Conservation (phyloP, 768 basidiomycete genomes). For the Suillus cothurnatus region DNA sequence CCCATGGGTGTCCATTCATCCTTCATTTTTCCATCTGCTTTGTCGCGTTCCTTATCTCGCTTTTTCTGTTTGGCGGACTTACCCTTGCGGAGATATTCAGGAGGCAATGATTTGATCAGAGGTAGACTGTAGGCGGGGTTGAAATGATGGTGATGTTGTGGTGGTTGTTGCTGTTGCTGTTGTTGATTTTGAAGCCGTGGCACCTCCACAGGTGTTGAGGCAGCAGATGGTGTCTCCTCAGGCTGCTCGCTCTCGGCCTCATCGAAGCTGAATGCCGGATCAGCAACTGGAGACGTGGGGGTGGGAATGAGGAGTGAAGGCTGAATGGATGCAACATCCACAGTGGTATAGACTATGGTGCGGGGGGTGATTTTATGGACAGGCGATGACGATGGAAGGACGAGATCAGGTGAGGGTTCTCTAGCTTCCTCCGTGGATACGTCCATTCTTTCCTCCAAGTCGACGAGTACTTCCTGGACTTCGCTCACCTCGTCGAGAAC, state of each 20-base stretch:
- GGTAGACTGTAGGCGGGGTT: slow-evolving; percentile 56
- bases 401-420: slow-evolving; percentile 26
- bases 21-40: slow-evolving; percentile 42
- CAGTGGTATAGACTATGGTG: slow-evolving; percentile 27
- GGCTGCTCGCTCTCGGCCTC: slow-evolving; percentile 28
- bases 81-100: slow-evolving; percentile 53
- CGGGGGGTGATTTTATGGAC: slow-evolving; percentile 8
- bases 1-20: slow-evolving; percentile 72
- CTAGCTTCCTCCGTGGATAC: slow-evolving; percentile 23
- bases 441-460: slow-evolving; percentile 16
- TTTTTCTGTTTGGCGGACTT: slow-evolving; percentile 52
- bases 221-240: slow-evolving; percentile 20
- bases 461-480: slow-evolving; percentile 11
- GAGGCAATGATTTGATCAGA: slow-evolving; percentile 53
- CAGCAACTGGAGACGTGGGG: slow-evolving; percentile 35
- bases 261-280: slow-evolving; percentile 37
- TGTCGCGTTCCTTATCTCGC: slow-evolving; percentile 49
- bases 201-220: slow-evolving; percentile 13
- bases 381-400: slow-evolving; percentile 27
- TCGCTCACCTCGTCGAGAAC: slow-evolving; percentile 4
- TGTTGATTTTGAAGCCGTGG: slow-evolving; percentile 27
- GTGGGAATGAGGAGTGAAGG: slow-evolving; percentile 38
- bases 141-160: slow-evolving; percentile 32
- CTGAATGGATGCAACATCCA: slow-evolving; percentile 30
- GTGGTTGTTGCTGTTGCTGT: not conserved